Evolutionary conservation across 148 eudicot genomes (phyloP).

Genomic region (Vaccinium myrtillus): DNA sequence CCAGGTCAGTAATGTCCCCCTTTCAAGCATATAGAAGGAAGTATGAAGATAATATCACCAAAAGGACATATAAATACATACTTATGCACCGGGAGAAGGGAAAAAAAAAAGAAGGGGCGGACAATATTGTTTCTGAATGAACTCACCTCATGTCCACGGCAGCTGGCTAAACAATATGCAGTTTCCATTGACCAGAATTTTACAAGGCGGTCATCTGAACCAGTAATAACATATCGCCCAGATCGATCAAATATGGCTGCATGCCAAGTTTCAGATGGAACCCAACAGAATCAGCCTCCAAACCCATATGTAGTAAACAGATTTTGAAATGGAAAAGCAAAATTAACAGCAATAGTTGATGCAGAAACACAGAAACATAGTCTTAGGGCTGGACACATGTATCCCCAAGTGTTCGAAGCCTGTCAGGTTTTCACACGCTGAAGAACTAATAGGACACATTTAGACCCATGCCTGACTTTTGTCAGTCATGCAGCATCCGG

Average conservation of each 20-base stretch:
- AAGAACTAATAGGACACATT: neutral
- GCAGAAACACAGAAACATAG: neutral
- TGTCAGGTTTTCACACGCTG: neutral
- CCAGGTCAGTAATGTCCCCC: slow-evolving; percentile 99
- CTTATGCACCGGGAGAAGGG: neutral
- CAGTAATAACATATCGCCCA: slow-evolving; percentile 94
- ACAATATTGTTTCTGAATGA: neutral
- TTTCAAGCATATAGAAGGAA: slow-evolving; percentile 29
- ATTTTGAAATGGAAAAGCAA: neutral
- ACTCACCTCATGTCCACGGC: slow-evolving; percentile 98
- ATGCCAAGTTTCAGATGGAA: slow-evolving; percentile 11
- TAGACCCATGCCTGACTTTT: neutral
- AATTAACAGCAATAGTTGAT: neutral
- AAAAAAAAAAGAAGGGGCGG: neutral
- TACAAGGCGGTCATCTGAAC: slow-evolving; percentile 96
- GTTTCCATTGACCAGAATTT: slow-evolving; percentile 99
- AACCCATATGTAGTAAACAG: slow-evolving; percentile 7
- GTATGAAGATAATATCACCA: neutral
- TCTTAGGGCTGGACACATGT: neutral
- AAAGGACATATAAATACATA: neutral
- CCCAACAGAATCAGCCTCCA: slow-evolving; percentile 10
- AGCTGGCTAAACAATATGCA: slow-evolving; percentile 93
- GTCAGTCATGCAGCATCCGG: neutral
- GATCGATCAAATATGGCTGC: slow-evolving; percentile 89
- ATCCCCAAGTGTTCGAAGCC: neutral